phyloP scores from a whole-genome alignment of 2,329 filamentous ascomycete genomes.

The Pseudogymnoascus sp. region DNA sequence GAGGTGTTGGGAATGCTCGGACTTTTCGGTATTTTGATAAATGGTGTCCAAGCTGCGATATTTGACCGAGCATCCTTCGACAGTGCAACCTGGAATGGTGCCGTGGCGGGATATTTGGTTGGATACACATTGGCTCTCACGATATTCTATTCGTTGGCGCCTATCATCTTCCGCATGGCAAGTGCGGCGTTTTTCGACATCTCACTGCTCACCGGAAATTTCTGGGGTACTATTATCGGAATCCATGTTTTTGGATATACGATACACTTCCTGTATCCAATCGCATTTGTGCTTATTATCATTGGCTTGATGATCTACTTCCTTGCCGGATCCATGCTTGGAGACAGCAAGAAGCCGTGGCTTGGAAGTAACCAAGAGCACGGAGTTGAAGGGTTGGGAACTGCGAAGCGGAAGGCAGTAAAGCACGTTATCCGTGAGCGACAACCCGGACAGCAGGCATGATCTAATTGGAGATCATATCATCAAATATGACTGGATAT shows the following conservation, averaged over 20 bases:
- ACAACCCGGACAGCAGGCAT: constrained; percentile 7
- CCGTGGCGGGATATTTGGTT: constrained; percentile 72
- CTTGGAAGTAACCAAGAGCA: constrained; percentile 76
- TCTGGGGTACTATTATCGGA: constrained; percentile 94
- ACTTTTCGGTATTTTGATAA: constrained; percentile 82
- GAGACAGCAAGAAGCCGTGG: constrained; percentile 93
- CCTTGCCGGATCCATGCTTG: constrained; percentile 68
- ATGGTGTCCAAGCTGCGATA: constrained; percentile 80
- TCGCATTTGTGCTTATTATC: constrained; percentile 90
- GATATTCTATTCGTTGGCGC: constrained; percentile 81
- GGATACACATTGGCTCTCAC: constrained; percentile 79
- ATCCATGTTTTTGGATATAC: constrained; percentile 71
- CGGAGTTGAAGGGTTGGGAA: constrained; percentile 72
- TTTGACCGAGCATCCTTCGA: constrained; percentile 74
- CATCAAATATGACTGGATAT: neutral
- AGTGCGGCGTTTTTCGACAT: constrained; percentile 96
- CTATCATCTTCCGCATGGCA: constrained; percentile 80
- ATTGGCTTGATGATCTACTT: constrained; percentile 82
- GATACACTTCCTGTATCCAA: constrained; percentile 87
- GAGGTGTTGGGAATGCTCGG: constrained; percentile 89
- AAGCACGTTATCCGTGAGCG: constrained; percentile 30
- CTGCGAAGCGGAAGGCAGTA: constrained; percentile 68
- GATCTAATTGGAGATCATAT: neutral
- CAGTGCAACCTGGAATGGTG: constrained; percentile 52
- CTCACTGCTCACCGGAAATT: constrained; percentile 84